Conservation (phyloP, 2,329 filamentous ascomycete genomes). For the Daldinia eschscholtzii region DNA sequence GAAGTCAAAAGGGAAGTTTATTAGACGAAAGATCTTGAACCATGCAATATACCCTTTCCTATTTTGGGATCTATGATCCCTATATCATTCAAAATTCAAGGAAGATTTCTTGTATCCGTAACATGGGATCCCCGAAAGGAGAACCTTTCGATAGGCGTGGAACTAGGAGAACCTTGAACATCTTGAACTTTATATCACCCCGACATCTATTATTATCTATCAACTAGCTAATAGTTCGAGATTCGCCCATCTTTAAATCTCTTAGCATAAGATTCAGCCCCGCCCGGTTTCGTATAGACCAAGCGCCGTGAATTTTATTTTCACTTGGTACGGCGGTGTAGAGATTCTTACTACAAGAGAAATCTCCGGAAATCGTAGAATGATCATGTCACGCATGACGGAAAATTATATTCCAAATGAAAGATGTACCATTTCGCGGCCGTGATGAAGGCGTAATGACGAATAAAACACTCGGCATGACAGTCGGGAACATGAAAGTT, state of each 20-base stretch:
- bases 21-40: not conserved
- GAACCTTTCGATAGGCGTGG: not conserved
- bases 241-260: not conserved
- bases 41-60: too few species aligned
- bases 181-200: not conserved
- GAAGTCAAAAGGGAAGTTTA: not conserved
- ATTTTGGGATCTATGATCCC: not conserved
- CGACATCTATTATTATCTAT: not conserved
- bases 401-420: constrained; percentile 21
- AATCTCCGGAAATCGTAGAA: not conserved
- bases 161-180: not conserved
- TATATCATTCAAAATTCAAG: not conserved
- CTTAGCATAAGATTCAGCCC: not conserved
- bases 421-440: constrained; percentile 26
- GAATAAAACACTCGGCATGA: constrained; percentile 29
- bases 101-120: not conserved
- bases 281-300: not conserved
- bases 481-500: not conserved
- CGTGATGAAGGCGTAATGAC: constrained; percentile 33
- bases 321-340: not conserved
- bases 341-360: not conserved
- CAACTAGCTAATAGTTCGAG: not conserved
- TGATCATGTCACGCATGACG: constrained; percentile 20
- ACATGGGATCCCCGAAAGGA: not conserved
- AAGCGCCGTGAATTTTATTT: not conserved